Conservation (phyloP, 768 basidiomycete species). For the Sarcodon aspratus region DNA sequence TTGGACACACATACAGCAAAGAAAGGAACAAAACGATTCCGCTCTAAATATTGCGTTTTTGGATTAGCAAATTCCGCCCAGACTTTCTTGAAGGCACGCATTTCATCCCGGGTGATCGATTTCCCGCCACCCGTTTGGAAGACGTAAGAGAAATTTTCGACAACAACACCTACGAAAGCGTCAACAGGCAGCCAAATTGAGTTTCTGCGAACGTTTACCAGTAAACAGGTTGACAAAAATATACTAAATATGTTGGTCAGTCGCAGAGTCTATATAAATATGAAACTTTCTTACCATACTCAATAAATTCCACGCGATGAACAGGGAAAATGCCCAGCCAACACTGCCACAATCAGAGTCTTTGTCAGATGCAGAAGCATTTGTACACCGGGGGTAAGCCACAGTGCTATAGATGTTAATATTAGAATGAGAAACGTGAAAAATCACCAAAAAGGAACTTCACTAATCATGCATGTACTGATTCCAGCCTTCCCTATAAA, state of each 20-base stretch:
- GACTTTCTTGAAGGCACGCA: slow-evolving; percentile 88
- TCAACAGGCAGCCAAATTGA: not conserved
- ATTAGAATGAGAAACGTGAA: slow-evolving; percentile 1
- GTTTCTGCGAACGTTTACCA: slow-evolving; percentile 29
- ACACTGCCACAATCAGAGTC: slow-evolving; percentile 85
- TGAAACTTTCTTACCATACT: slow-evolving; percentile 60
- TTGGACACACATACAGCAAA: slow-evolving; percentile 49
- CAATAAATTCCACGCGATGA: slow-evolving; percentile 91
- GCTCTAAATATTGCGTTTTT: slow-evolving; percentile 69
- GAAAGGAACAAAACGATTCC: slow-evolving; percentile 62
- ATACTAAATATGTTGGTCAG: slow-evolving; percentile 39
- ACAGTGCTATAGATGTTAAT: slow-evolving; percentile 40
- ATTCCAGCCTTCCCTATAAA: slow-evolving; percentile 85
- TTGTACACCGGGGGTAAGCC: slow-evolving; percentile 72
- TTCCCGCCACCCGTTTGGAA: slow-evolving; percentile 83
- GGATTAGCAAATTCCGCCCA: slow-evolving; percentile 82
- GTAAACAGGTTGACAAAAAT: slow-evolving; percentile 96
- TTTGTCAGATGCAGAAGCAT: slow-evolving; percentile 21
- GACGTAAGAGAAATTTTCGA: slow-evolving; percentile 93
- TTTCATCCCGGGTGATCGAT: slow-evolving; percentile 79
- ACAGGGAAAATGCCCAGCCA: slow-evolving; percentile 74
- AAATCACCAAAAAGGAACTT: slow-evolving; percentile 14
- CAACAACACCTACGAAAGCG: slow-evolving; percentile 60
- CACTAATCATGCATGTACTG: slow-evolving; percentile 96
- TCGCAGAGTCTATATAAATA: not conserved